These are phyloP conservation scores for Eucalyptus pauciflora DNA, from an alignment of 345 rosid genomes.

Conservation along the genomic window DNA sequence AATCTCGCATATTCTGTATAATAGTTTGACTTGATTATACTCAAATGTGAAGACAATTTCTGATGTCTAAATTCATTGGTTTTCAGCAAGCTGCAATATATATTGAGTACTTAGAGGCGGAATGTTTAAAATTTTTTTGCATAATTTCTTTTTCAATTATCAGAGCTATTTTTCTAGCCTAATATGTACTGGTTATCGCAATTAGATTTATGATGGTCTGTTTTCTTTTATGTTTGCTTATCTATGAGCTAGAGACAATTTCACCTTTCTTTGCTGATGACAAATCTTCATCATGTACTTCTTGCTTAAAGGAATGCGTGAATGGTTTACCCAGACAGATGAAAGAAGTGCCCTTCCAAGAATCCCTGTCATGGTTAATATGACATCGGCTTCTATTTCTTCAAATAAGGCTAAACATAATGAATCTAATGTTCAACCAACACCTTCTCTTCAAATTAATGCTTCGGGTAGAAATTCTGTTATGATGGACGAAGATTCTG, in stretches of 20 bases:
- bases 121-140: not conserved
- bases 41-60: not conserved
- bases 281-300: not conserved
- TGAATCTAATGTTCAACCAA: constrained; percentile 24
- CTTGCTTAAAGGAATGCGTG: constrained; percentile 64
- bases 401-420: constrained; percentile 27
- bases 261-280: not conserved
- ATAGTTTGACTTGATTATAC: not conserved
- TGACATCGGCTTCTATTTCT: constrained; percentile 69
- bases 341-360: constrained; percentile 89
- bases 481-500: constrained; percentile 80
- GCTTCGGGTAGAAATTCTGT: constrained; percentile 49
- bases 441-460: constrained; percentile 49
- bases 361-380: constrained; percentile 95
- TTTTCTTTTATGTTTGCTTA: not conserved
- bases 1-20: not conserved
- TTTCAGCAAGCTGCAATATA: not conserved
- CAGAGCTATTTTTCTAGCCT: not conserved
- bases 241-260: not conserved
- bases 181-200: not conserved
- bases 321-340: constrained; percentile 95
- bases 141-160: not conserved
- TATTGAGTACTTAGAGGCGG: not conserved
- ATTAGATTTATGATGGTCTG: not conserved
- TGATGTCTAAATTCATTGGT: not conserved